Conservation (phyloP, 331 rosid genomes). For the Cucumis variabilis region DNA sequence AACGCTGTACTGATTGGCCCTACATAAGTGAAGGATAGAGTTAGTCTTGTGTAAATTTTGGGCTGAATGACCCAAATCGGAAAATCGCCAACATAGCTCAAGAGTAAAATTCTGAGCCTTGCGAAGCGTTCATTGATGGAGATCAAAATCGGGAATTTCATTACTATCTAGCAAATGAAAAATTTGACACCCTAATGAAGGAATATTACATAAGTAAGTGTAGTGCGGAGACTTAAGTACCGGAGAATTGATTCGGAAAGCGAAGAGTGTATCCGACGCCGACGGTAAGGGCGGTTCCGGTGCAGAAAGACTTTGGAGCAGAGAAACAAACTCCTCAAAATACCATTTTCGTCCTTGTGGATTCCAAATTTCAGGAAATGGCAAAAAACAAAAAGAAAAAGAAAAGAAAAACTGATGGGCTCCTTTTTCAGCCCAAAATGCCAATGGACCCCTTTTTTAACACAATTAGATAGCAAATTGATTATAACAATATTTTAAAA, state of each 20-base stretch:
- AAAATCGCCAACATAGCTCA: not conserved
- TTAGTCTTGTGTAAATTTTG: not conserved
- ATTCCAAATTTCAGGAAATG: too few relatives aligned
- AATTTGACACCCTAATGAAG: not conserved
- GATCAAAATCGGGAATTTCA: not conserved
- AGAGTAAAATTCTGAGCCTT: not conserved
- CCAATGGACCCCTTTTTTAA: too few relatives aligned
- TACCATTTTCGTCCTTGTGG: too few relatives aligned
- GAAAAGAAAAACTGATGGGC: too few relatives aligned
- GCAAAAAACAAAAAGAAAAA: too few relatives aligned
- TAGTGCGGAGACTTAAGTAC: not conserved
- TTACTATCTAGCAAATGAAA: not conserved
- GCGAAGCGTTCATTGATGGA: not conserved
- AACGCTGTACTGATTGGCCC: not conserved
- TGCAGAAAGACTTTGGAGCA: not conserved
- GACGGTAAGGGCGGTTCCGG: slow-evolving; percentile 5
- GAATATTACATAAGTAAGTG: not conserved
- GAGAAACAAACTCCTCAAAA: too few relatives aligned
- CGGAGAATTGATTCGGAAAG: slow-evolving; percentile 12
- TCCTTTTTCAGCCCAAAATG: too few relatives aligned
- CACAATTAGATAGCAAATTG: too few relatives aligned
- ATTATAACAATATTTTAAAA: too few relatives aligned
- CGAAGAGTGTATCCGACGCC: not conserved
- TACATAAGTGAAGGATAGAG: not conserved
- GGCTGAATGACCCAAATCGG: slow-evolving; percentile 4